A percentile compares a stretch with the other conserved stretches of the same genome.
These are phyloP conservation scores for Didymosphaeria variabile DNA, from an alignment of 2,329 filamentous ascomycete species.

Conservation along the genomic window DNA sequence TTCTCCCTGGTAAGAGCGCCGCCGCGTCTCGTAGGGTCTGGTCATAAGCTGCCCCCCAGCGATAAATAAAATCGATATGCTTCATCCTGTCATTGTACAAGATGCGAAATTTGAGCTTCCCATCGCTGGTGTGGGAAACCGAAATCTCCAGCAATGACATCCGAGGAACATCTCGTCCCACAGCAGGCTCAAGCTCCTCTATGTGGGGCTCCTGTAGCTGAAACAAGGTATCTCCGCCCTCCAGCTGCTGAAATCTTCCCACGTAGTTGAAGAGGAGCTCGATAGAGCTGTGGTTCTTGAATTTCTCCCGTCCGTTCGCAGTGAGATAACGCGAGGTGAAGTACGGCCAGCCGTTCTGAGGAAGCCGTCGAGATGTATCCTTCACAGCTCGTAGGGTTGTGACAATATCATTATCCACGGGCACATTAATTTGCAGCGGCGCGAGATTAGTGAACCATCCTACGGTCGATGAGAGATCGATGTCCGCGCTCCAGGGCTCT, in stretches of 20 bases:
- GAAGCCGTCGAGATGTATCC: conserved; percentile 56
- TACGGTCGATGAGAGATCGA: conserved; percentile 34
- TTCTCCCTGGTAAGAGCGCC: not conserved
- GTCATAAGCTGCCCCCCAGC: conserved; percentile 23
- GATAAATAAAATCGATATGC: conserved; percentile 20
- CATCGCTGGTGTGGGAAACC: conserved; percentile 14
- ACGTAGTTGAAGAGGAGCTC: conserved; percentile 67
- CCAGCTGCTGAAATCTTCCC: conserved; percentile 58
- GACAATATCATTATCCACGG: conserved; percentile 53
- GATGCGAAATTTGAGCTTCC: conserved; percentile 21
- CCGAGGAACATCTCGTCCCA: conserved; percentile 4
- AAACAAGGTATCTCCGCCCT: conserved; percentile 59
- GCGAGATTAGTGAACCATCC: conserved; percentile 35
- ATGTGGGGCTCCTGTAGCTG: not conserved
- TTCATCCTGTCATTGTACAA: conserved; percentile 26
- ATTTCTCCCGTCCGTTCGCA: conserved; percentile 22
- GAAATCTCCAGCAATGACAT: conserved; percentile 24
- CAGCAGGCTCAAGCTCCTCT: conserved; percentile 2
- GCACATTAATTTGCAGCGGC: conserved; percentile 44
- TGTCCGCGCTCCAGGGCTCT: conserved; percentile 39
- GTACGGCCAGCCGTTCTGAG: conserved; percentile 56
- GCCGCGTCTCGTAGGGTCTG: conserved; percentile 16
- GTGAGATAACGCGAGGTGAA: conserved; percentile 48
- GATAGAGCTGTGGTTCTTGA: conserved; percentile 56
- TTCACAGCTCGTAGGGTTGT: conserved; percentile 45